phyloP scores from a whole-genome alignment of 345 rosid genomes.

The Populus alba region DNA sequence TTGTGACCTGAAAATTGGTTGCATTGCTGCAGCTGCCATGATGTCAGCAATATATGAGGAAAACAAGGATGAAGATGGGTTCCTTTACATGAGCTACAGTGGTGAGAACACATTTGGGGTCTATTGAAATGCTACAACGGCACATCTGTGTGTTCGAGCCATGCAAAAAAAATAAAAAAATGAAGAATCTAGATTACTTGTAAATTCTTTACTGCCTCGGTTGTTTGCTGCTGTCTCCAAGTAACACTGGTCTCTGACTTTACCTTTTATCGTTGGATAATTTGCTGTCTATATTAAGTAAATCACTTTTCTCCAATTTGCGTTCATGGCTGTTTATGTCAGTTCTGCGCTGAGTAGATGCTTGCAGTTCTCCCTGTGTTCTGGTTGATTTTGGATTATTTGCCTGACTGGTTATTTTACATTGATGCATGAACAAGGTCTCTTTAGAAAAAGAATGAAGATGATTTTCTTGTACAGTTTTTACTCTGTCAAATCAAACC shows the following conservation, averaged over 20 bases:
- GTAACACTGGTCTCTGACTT: neutral
- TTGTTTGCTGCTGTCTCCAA: neutral
- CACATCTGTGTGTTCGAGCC: conserved; percentile 15
- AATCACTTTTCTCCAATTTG: neutral
- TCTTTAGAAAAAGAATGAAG: neutral
- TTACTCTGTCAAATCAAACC: neutral
- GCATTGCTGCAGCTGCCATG: conserved; percentile 63
- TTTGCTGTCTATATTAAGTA: neutral
- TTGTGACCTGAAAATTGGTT: neutral
- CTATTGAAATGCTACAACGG: conserved; percentile 24
- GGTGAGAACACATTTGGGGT: conserved; percentile 94
- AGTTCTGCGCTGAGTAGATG: neutral
- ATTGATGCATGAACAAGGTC: neutral
- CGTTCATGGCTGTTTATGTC: neutral
- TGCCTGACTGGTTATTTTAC: neutral
- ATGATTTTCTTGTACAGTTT: neutral
- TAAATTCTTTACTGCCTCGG: conserved; percentile 23
- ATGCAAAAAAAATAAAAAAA: conserved; percentile 6
- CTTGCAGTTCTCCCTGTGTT: neutral
- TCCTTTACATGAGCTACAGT: conserved; percentile 97
- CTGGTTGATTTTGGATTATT: neutral
- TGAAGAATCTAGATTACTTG: conserved; percentile 23
- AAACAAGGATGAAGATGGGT: conserved; percentile 95
- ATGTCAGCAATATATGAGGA: conserved; percentile 94
- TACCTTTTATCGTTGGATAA: neutral